Percentiles rank a stretch among this genome's conserved stretches.
These are phyloP conservation scores for Colletotrichum acutatum DNA, from an alignment of 2,329 filamentous ascomycete genomes.

Conservation along the genomic window DNA sequence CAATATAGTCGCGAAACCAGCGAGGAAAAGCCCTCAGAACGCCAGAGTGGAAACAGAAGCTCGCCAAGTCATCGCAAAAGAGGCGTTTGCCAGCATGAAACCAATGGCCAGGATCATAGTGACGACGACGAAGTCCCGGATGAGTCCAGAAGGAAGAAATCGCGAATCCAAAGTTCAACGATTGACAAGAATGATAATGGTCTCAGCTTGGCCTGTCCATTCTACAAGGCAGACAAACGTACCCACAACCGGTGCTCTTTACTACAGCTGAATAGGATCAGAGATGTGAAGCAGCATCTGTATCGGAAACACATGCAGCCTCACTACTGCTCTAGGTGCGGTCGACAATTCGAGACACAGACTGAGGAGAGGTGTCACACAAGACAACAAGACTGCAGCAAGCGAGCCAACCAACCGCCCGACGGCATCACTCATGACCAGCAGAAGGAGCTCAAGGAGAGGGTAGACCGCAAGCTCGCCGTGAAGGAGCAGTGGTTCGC, in stretches of 20 bases:
- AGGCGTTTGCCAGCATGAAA: too few relatives aligned
- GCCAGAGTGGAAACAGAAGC: too few relatives aligned
- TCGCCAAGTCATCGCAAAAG: too few relatives aligned
- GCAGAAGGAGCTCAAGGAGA: neutral
- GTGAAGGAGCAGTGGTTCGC: neutral
- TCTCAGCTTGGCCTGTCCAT: neutral
- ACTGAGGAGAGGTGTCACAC: neutral
- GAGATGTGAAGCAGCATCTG: constrained; percentile 18
- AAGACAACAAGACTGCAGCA: neutral
- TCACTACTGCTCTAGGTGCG: neutral
- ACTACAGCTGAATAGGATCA: neutral
- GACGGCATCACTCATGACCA: neutral
- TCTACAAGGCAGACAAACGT: neutral
- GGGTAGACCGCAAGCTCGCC: neutral
- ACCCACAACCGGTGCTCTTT: neutral
- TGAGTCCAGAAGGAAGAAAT: neutral
- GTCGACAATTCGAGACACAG: neutral
- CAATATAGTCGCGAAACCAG: too few relatives aligned
- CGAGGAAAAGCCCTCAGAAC: too few relatives aligned
- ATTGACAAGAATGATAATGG: neutral
- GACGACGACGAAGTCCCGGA: neutral
- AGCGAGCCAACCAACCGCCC: neutral
- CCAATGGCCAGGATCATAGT: neutral
- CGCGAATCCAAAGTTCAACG: neutral
- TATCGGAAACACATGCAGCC: neutral